Conservation (phyloP, 2,329 filamentous ascomycete species). For the Diaporthe velutina region DNA sequence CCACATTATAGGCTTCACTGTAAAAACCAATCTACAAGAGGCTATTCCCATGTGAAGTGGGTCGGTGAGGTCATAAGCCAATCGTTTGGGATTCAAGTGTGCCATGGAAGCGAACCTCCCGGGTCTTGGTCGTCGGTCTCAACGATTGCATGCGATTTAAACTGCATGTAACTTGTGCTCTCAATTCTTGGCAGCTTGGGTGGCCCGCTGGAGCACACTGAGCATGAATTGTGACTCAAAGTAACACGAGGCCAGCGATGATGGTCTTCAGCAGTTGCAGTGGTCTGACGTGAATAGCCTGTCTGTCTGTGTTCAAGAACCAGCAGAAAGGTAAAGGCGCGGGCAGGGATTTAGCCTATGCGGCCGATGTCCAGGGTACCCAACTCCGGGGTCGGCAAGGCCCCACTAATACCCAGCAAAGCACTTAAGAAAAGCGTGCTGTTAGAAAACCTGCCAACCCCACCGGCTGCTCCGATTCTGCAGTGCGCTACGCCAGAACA, state of each 20-base stretch:
- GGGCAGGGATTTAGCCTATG: background rate
- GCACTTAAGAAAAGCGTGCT: background rate
- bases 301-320: background rate
- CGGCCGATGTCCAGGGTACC: constrained; percentile 3
- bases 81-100: background rate
- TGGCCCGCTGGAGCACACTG: background rate
- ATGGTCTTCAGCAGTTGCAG: background rate
- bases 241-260: background rate
- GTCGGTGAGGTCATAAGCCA: background rate
- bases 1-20: background rate
- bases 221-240: background rate
- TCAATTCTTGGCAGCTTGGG: background rate
- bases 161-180: background rate
- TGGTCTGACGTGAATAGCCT: background rate
- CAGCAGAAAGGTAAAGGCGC: background rate
- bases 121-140: background rate
- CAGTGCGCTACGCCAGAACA: constrained; percentile 16
- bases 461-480: constrained; percentile 29
- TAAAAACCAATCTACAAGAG: background rate
- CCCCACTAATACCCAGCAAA: constrained; percentile 10
- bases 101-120: background rate
- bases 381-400: constrained; percentile 37
- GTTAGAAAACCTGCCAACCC: constrained; percentile 15
- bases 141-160: background rate
- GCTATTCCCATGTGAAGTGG: no score